Conservation (phyloP, 345 rosid species). For the Dipteronia dyeriana region DNA sequence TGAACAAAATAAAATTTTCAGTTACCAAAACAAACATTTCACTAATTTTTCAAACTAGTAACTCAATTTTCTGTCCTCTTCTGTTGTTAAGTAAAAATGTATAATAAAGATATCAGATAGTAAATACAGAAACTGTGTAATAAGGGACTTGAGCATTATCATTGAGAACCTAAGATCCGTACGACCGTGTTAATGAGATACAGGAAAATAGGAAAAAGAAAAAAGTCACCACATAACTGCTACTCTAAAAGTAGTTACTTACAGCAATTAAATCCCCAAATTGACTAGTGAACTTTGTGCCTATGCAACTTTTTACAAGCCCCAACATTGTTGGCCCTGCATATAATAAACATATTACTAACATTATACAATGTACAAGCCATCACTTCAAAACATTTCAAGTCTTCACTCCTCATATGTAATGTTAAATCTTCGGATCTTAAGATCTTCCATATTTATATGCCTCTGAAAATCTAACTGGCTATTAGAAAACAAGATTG, state of each 20-base stretch:
- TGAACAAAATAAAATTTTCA: too few species aligned
- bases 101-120: too few species aligned
- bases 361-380: background rate
- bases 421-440: background rate
- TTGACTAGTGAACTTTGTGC: conserved; percentile 95
- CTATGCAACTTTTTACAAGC: conserved; percentile 87
- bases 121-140: too few species aligned
- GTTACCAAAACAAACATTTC: too few species aligned
- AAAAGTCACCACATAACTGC: background rate
- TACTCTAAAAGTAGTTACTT: conserved; percentile 32
- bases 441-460: background rate
- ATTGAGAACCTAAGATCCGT: background rate
- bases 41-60: too few species aligned
- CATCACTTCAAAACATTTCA: background rate
- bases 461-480: background rate
- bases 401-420: background rate
- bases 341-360: background rate
- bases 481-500: background rate
- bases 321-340: conserved; percentile 72
- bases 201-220: background rate
- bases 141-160: background rate
- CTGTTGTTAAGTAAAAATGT: background rate
- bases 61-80: background rate
- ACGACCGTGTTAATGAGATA: background rate
- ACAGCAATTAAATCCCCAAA: conserved; percentile 96